Base-by-base conservation (phyloP, 441 rosid species). In the Hura crepitans region DNA sequence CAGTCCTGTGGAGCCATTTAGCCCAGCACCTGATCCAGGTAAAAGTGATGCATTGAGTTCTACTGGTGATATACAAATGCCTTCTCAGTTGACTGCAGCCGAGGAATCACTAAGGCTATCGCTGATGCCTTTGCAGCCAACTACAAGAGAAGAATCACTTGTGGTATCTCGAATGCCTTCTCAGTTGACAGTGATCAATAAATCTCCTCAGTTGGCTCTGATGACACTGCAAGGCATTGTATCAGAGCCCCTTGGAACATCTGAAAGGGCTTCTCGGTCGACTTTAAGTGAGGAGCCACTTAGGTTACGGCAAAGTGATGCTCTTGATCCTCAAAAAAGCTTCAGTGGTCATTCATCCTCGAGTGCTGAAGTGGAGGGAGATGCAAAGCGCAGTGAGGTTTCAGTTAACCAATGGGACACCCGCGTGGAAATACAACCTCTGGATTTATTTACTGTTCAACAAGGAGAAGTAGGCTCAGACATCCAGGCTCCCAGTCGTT, bases 21-120 rank as follows among this genome's bases (percentile, higher is more conserved):
- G 88, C 77, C 89, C 97, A 46, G 80, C 86, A 61, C 77, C 80
- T 49, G 89, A 81, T 74, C 81, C 70, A 5, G 89, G 88, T 57
- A 89, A 86, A 83, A 81, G 86, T 49, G 89, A 89, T 79, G 85
- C 93, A 74, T 79, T 89, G 81, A 88, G 92, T 81, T 85, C 97
- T 30, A 81, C 91, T 63, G 80, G 82, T 56, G 91, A 91, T 80
- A 67, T 81, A 25, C 95, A 75, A 65, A 70, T 82, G 75, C 81
- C 83, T 67, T 74, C 89, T 66, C 88, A 81, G 73, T 47, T 72
- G 31, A 33, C 77, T 28, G 69, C 33, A 14, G 67, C 23, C 17
- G 70, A 65, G 28, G 77, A 65, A 61, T 60, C 61, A 12, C 75
- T 73, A 22, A 33, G 65, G 35, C 57, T 58, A n/a, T 72, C 73